phyloP scores from a whole-genome alignment of 1,139 yeast genomes.

The Zygotorulaspora mrakii region DNA sequence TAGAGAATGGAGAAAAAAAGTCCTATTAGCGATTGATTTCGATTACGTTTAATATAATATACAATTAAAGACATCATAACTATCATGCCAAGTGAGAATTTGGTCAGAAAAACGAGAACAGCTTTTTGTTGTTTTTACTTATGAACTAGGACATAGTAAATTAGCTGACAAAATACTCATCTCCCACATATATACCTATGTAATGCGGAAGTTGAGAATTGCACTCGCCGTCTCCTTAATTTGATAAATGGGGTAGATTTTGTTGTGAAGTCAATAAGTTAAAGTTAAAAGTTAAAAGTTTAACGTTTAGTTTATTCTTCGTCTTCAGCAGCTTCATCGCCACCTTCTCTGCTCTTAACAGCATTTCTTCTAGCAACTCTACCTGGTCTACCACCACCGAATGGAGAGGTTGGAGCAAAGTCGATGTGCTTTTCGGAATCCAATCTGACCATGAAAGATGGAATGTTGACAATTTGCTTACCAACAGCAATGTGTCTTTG shows the following conservation, averaged over 20 bases:
- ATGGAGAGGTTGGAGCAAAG: conserved; percentile 98
- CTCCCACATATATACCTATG: conserved; percentile 4
- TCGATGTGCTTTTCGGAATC: conserved; percentile 99
- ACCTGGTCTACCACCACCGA: conserved; percentile 99
- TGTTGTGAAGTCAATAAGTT: conserved; percentile 5
- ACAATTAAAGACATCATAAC: background rate
- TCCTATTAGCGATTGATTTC: too few relatives aligned
- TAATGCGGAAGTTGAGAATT: too few relatives aligned
- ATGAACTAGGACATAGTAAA: background rate
- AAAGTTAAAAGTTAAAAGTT: conserved; percentile 11
- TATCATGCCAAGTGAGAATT: too few relatives aligned
- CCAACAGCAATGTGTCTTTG: conserved; percentile 99
- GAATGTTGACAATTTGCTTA: conserved; percentile 97
- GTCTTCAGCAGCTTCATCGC: conserved; percentile 47
- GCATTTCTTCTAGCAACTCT: conserved; percentile 98
- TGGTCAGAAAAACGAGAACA: conserved; percentile 1
- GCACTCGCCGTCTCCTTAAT: too few relatives aligned
- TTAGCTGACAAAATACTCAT: background rate
- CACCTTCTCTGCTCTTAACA: conserved; percentile 56
- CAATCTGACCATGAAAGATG: conserved; percentile 99
- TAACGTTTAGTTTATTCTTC: conserved; percentile 43
- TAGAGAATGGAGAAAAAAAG: too few relatives aligned
- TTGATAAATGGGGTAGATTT: too few relatives aligned
- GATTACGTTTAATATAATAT: background rate
- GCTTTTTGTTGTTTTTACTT: conserved; percentile 1